These are phyloP conservation scores for Podaxis pistillaris DNA, from an alignment of 768 basidiomycete genomes.

Conservation along the genomic window DNA sequence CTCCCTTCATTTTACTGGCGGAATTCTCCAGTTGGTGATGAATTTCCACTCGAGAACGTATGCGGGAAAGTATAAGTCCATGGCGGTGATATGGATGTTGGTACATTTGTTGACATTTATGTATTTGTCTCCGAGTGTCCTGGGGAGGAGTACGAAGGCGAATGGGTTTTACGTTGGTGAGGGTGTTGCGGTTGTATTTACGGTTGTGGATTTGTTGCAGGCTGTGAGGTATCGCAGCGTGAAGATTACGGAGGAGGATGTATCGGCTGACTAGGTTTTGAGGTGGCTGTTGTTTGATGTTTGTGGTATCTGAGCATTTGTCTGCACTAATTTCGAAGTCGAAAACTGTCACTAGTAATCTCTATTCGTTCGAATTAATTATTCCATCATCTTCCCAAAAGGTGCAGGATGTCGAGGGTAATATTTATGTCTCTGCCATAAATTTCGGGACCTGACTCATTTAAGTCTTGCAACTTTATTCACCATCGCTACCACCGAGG, in stretches of 20 bases:
- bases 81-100: background rate
- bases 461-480: too few species aligned
- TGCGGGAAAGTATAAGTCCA: slow-evolving; percentile 22
- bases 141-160: background rate
- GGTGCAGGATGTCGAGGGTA: too few species aligned
- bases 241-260: background rate
- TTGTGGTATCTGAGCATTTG: background rate
- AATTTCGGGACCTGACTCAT: too few species aligned
- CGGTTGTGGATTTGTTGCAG: background rate
- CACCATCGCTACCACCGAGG: too few species aligned
- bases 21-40: slow-evolving; percentile 23
- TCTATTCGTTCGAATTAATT: too few species aligned
- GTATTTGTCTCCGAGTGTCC: background rate
- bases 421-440: too few species aligned
- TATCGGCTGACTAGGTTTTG: background rate
- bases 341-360: too few species aligned
- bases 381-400: too few species aligned
- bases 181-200: background rate
- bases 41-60: slow-evolving; percentile 22
- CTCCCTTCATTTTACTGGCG: slow-evolving; percentile 16
- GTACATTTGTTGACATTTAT: background rate
- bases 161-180: background rate
- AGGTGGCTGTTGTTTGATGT: background rate
- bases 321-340: too few species aligned
- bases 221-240: background rate